These are phyloP conservation scores for Aureobasidium sp. DNA, from an alignment of 2,329 filamentous ascomycete species.

Conservation along the genomic window DNA sequence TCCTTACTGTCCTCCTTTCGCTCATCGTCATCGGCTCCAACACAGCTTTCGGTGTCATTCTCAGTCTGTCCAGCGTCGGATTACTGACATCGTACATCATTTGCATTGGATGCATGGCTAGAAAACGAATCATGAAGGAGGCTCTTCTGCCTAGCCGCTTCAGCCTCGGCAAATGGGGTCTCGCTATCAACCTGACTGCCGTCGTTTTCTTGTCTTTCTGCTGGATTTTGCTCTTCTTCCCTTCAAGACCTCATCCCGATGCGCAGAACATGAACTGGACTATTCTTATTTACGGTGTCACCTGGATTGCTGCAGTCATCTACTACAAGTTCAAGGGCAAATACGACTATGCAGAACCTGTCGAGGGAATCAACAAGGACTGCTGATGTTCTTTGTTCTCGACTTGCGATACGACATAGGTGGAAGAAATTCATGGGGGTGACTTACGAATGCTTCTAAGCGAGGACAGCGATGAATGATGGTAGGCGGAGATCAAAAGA, in stretches of 20 bases:
- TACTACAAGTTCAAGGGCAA: conserved; percentile 23
- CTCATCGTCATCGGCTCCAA: conserved; percentile 18
- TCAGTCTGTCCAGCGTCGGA: conserved; percentile 30
- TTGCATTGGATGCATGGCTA: conserved; percentile 32
- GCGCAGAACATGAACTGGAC: conserved; percentile 20
- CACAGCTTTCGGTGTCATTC: conserved; percentile 15
- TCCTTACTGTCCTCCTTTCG: conserved; percentile 15
- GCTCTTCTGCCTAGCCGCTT: conserved; percentile 31
- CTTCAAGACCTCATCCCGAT: background rate
- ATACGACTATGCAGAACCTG: conserved; percentile 13
- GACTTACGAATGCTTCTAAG: background rate
- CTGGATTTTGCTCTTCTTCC: conserved; percentile 23
- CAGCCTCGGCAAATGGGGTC: conserved; percentile 31
- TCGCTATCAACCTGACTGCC: conserved; percentile 30
- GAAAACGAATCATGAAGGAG: conserved; percentile 27
- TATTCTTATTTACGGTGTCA: conserved; percentile 21
- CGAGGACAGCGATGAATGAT: background rate
- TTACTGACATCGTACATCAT: conserved; percentile 34
- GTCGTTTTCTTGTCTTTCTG: conserved; percentile 28
- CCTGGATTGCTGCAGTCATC: conserved; percentile 19
- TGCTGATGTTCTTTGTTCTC: background rate
- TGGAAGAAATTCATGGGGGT: background rate
- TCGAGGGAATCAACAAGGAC: conserved; percentile 7
- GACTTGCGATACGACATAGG: background rate
- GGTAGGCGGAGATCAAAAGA: background rate